phyloP scores from a whole-genome alignment of 1,139 yeast species.

The Yamadazyma aaseri region DNA sequence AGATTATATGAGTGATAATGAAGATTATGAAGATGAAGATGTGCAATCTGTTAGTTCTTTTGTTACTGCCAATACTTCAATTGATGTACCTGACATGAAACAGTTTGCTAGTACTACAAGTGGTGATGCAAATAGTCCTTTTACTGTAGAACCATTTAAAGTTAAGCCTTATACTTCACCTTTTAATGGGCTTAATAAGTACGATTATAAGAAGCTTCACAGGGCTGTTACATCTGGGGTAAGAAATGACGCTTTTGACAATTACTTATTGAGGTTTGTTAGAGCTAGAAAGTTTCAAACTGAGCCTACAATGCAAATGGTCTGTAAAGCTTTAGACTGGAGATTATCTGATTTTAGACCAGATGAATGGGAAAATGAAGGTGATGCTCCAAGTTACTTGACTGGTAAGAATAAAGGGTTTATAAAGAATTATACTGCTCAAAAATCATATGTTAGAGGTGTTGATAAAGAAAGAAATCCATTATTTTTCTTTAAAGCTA shows the following conservation, averaged over 20 bases:
- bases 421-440: slow-evolving; percentile 36
- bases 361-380: slow-evolving; percentile 35
- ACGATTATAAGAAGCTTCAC: slow-evolving; percentile 28
- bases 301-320: slow-evolving; percentile 34
- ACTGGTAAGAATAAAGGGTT: slow-evolving; percentile 34
- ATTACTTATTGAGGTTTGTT: slow-evolving; percentile 33
- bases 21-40: slow-evolving; percentile 19
- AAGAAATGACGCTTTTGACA: slow-evolving; percentile 38
- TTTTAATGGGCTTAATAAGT: slow-evolving; percentile 21
- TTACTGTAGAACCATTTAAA: slow-evolving; percentile 10
- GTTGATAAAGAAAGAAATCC: slow-evolving; percentile 39
- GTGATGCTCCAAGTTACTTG: slow-evolving; percentile 39
- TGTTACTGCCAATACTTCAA: slow-evolving; percentile 37
- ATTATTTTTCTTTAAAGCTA: slow-evolving; percentile 39
- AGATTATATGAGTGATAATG: slow-evolving; percentile 22
- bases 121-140: background rate
- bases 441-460: slow-evolving; percentile 42
- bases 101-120: slow-evolving; percentile 10
- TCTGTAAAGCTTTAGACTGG: slow-evolving; percentile 40
- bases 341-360: slow-evolving; percentile 26
- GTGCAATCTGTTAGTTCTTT: slow-evolving; percentile 32
- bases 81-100: slow-evolving; percentile 24
- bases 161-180: slow-evolving; percentile 20
- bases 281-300: slow-evolving; percentile 45
- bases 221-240: slow-evolving; percentile 19